Conservation (phyloP, 1,284 basidiomycete genomes). For the Ceratobasidium papillatum region DNA sequence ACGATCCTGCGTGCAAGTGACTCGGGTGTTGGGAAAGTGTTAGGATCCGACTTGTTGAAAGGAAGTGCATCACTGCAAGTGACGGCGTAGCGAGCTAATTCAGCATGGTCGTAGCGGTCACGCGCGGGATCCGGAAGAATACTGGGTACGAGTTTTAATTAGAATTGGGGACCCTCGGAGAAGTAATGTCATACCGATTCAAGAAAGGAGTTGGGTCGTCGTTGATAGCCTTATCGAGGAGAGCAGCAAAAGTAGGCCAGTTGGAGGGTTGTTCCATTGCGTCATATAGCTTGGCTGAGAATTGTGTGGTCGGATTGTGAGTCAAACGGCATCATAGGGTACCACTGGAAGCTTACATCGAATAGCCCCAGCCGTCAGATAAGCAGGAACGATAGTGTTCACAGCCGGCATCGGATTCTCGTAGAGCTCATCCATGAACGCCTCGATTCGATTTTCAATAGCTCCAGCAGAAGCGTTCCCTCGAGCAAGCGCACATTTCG, state of each 20-base stretch:
- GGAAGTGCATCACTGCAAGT: conserved; percentile 27
- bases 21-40: conserved; percentile 22
- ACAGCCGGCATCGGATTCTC: conserved; percentile 2
- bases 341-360: background rate
- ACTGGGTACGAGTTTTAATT: background rate
- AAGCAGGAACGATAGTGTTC: conserved; percentile 47
- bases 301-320: background rate
- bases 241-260: conserved; percentile 11
- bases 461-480: conserved; percentile 39
- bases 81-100: conserved; percentile 30
- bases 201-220: conserved; percentile 21
- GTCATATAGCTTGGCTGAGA: conserved; percentile 29
- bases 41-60: conserved; percentile 38
- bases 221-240: conserved; percentile 10
- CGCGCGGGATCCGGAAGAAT: conserved; percentile 17
- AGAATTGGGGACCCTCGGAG: background rate
- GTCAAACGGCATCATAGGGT: background rate
- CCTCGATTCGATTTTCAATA: conserved; percentile 51
- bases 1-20: conserved; percentile 20
- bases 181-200: conserved; percentile 1
- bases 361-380: conserved; percentile 5
- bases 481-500: conserved; percentile 8
- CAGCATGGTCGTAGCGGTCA: conserved; percentile 31
- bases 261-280: conserved; percentile 23
- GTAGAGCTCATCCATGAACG: conserved; percentile 49